A percentile compares a stretch with the other conserved stretches of the same genome.
Evolutionary conservation across 352 stramenopile genomes (phyloP).

Genomic region (Globisporangium solare): DNA sequence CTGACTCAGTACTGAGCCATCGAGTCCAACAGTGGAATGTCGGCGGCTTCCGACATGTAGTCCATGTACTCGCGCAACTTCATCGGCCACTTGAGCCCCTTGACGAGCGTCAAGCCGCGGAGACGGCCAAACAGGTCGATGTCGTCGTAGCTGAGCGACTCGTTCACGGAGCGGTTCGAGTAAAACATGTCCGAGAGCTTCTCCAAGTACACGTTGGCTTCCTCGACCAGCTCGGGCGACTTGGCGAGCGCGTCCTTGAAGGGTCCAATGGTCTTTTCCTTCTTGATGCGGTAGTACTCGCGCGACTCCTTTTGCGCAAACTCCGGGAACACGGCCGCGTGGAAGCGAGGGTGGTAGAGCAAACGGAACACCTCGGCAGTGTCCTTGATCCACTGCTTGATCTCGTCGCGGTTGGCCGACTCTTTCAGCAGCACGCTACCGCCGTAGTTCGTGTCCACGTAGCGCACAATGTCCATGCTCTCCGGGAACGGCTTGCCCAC

Average conservation of each 20-base stretch:
- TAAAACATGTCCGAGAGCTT: conserved; percentile 33
- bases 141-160: conserved; percentile 44
- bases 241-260: conserved; percentile 37
- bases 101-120: conserved; percentile 44
- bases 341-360: conserved; percentile 45
- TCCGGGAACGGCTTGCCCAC: conserved; percentile 29
- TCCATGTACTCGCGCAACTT: conserved; percentile 44
- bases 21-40: conserved; percentile 33
- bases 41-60: conserved; percentile 29
- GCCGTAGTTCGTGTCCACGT: conserved; percentile 36
- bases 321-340: conserved; percentile 37
- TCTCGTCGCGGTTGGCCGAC: conserved; percentile 30
- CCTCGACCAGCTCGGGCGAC: conserved; percentile 30
- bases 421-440: conserved; percentile 23
- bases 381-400: conserved; percentile 47
- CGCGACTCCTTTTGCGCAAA: conserved; percentile 35
- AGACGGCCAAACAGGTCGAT: conserved; percentile 45
- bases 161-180: conserved; percentile 41
- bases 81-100: conserved; percentile 35
- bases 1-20: conserved; percentile 24
- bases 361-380: conserved; percentile 28
- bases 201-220: conserved; percentile 31
- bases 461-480: conserved; percentile 44
- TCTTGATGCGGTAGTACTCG: conserved; percentile 54
- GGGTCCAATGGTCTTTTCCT: conserved; percentile 43